Percentiles rank a stretch among this genome's conserved stretches.
Evolutionary conservation across 1,284 basidiomycete genomes (phyloP).

Genomic region (Taiwanofungus camphoratus): DNA sequence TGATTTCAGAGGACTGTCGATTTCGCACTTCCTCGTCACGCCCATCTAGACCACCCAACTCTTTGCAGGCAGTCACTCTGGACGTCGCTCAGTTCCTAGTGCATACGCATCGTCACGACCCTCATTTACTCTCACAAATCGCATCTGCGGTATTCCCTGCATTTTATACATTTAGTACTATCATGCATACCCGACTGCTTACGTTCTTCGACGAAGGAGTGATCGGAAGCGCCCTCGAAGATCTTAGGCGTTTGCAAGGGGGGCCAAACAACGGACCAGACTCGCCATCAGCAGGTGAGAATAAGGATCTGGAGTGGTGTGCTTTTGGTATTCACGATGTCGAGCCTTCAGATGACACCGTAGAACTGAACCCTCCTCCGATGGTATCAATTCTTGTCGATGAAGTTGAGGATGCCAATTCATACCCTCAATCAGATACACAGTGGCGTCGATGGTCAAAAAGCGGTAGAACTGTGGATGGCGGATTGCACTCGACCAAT

Average conservation of each 20-base stretch:
- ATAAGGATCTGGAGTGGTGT: neutral
- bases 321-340: neutral
- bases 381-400: conserved; percentile 59
- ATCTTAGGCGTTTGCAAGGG: conserved; percentile 38
- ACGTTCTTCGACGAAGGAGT: conserved; percentile 58
- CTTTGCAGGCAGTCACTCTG: conserved; percentile 56
- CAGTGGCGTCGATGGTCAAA: conserved; percentile 30
- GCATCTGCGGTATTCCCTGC: conserved; percentile 62
- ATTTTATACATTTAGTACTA: conserved; percentile 54
- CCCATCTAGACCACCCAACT: conserved; percentile 56
- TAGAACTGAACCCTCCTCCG: neutral
- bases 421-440: conserved; percentile 9
- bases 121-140: conserved; percentile 49
- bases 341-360: conserved; percentile 18
- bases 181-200: conserved; percentile 55
- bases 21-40: conserved; percentile 50
- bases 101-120: conserved; percentile 44
- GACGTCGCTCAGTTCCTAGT: conserved; percentile 60
- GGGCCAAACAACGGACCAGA: conserved; percentile 9
- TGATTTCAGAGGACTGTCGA: conserved; percentile 65
- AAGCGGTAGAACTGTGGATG: conserved; percentile 15
- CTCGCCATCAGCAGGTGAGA: conserved; percentile 16
- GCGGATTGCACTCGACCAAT: conserved; percentile 42
- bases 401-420: conserved; percentile 35
- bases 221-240: conserved; percentile 43